phyloP scores from a whole-genome alignment of 1,139 yeast species.

The Geotrichum cucujoidarum region DNA sequence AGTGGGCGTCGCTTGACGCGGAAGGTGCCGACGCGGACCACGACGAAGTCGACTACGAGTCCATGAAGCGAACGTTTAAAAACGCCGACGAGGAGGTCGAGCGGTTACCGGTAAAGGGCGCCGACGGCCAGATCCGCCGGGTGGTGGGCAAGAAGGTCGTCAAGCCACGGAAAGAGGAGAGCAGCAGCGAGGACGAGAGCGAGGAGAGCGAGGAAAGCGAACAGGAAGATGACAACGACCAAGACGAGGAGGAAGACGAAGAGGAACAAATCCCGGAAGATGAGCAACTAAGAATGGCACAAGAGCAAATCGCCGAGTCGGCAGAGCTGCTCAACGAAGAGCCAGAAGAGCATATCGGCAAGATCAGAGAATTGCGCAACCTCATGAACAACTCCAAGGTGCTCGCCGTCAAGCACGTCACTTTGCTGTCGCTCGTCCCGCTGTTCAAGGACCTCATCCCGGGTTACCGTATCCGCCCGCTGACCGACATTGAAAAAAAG shows the following conservation, averaged over 20 bases:
- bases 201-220: conserved; percentile 12
- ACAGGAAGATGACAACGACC: conserved; percentile 20
- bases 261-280: conserved; percentile 55
- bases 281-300: conserved; percentile 58
- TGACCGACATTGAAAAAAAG: conserved; percentile 72
- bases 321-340: conserved; percentile 79
- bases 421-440: conserved; percentile 74
- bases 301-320: conserved; percentile 77
- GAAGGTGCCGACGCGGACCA: conserved; percentile 5
- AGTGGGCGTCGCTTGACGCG: conserved; percentile 25
- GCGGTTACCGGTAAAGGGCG: conserved; percentile 73
- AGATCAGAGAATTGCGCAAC: conserved; percentile 64
- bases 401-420: conserved; percentile 64
- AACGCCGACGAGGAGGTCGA: conserved; percentile 49
- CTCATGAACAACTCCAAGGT: conserved; percentile 62
- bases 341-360: conserved; percentile 76
- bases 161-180: conserved; percentile 21
- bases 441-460: conserved; percentile 85
- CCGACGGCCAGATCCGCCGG: conserved; percentile 66
- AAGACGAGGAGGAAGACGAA: conserved; percentile 26
- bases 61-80: conserved; percentile 30
- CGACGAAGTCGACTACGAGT: conserved; percentile 37
- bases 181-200: conserved; percentile 5
- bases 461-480: conserved; percentile 76
- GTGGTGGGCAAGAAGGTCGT: conserved; percentile 38